These are phyloP conservation scores for Eutrema salsugineum DNA, from an alignment of 441 rosid genomes.

Conservation along the genomic window DNA sequence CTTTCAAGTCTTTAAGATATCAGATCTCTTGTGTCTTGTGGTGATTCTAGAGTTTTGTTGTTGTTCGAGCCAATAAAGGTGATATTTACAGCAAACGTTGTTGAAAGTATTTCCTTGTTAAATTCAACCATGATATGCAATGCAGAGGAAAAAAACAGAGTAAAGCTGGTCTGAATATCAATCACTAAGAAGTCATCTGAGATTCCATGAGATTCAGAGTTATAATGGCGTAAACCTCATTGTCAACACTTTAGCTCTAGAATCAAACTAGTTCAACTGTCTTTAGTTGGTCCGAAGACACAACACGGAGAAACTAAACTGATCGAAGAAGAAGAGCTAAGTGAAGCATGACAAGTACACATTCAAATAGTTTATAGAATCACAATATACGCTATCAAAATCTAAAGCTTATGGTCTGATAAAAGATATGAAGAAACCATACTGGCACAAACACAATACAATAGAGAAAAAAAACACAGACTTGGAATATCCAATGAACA, in stretches of 20 bases:
- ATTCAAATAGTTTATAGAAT: background rate
- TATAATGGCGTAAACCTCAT: background rate
- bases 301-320: background rate
- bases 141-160: background rate
- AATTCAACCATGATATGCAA: background rate
- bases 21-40: background rate
- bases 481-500: background rate
- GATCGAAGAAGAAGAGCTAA: background rate
- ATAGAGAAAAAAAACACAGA: background rate
- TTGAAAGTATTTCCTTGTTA: background rate
- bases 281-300: background rate
- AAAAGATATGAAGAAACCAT: background rate
- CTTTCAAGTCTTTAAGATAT: background rate
- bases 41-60: background rate
- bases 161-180: background rate
- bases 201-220: background rate
- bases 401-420: background rate
- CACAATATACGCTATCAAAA: background rate
- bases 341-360: background rate
- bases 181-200: background rate
- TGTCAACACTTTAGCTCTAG: background rate
- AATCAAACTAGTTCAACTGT: background rate
- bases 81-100: background rate
- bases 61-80: background rate
- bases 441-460: background rate